Evolutionary conservation across 805 yeast genomes (phyloP).

Genomic region (Pichia eremophila): DNA sequence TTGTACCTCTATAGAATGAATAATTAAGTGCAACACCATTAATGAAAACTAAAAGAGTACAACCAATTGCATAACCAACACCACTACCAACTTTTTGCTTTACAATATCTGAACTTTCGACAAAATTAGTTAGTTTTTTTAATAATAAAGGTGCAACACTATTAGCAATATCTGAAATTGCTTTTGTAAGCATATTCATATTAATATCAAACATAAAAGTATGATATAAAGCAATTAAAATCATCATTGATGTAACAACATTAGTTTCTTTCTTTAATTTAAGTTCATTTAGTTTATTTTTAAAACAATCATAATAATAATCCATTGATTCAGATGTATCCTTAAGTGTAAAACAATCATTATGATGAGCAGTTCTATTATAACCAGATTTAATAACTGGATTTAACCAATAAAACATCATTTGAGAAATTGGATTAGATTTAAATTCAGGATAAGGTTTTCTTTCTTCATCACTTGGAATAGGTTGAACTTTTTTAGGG

Average conservation of each 20-base stretch:
- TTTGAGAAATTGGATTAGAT: constrained; percentile 32
- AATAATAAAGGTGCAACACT: constrained; percentile 63
- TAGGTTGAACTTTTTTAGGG: constrained; percentile 39
- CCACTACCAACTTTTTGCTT: constrained; percentile 46
- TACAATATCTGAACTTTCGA: constrained; percentile 37
- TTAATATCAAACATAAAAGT: constrained; percentile 34
- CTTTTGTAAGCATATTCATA: constrained; percentile 31
- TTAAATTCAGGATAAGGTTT: constrained; percentile 37
- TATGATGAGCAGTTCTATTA: constrained; percentile 57
- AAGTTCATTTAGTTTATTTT: constrained; percentile 20
- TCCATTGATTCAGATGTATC: constrained; percentile 32
- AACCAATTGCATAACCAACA: constrained; percentile 70
- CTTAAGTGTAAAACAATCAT: constrained; percentile 46
- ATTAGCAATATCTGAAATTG: constrained; percentile 34
- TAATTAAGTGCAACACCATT: constrained; percentile 46
- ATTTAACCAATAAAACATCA: constrained; percentile 58
- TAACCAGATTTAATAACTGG: constrained; percentile 62
- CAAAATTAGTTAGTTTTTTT: constrained; percentile 52
- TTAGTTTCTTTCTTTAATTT: constrained; percentile 18
- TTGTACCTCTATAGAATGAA: constrained; percentile 49
- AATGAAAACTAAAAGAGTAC: constrained; percentile 45
- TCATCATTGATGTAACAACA: constrained; percentile 14
- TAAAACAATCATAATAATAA: constrained; percentile 30
- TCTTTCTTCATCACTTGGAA: constrained; percentile 45
- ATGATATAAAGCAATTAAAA: constrained; percentile 4